Conservation (phyloP, 306 rosid species). For the Fragaria vesca region DNA sequence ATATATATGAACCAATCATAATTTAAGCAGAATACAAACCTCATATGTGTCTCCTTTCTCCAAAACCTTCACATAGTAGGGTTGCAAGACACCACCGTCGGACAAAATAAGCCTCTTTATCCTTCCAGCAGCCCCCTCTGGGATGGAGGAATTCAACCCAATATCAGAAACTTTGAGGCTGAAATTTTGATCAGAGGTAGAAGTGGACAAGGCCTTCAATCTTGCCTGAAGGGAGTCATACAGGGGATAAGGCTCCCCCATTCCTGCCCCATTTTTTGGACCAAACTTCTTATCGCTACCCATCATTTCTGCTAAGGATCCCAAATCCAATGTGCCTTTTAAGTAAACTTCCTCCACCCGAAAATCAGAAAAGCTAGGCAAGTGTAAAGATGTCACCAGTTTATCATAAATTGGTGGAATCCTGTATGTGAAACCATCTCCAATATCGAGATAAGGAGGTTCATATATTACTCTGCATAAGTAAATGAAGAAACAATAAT, state of each 20-base stretch:
- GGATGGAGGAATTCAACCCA: constrained; percentile 74
- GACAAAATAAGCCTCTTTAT: constrained; percentile 89
- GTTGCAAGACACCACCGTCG: constrained; percentile 90
- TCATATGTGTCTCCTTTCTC: constrained; percentile 99
- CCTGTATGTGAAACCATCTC: constrained; percentile 79
- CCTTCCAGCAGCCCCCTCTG: constrained; percentile 98
- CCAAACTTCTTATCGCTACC: constrained; percentile 67
- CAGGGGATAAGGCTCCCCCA: constrained; percentile 75
- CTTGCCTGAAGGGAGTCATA: constrained; percentile 88
- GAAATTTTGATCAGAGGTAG: constrained; percentile 67
- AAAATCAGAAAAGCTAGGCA: constrained; percentile 85
- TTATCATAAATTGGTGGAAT: constrained; percentile 92
- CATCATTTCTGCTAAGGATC: constrained; percentile 92
- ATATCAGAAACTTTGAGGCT: constrained; percentile 70
- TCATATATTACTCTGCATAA: constrained; percentile 69
- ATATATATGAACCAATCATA: not conserved
- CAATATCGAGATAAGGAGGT: constrained; percentile 84
- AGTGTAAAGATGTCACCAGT: constrained; percentile 56
- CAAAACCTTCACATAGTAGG: constrained; percentile 94
- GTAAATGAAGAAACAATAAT: constrained; percentile 19
- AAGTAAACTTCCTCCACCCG: constrained; percentile 84
- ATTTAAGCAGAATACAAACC: constrained; percentile 43
- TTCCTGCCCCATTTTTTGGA: constrained; percentile 59
- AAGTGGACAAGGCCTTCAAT: constrained; percentile 54
- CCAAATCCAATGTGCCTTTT: constrained; percentile 93